Percentiles rank a stretch among this genome's conserved stretches.
Evolutionary conservation across 164 flowering plant genomes (phyloP).

Genomic region (Brasenia schreberi): DNA sequence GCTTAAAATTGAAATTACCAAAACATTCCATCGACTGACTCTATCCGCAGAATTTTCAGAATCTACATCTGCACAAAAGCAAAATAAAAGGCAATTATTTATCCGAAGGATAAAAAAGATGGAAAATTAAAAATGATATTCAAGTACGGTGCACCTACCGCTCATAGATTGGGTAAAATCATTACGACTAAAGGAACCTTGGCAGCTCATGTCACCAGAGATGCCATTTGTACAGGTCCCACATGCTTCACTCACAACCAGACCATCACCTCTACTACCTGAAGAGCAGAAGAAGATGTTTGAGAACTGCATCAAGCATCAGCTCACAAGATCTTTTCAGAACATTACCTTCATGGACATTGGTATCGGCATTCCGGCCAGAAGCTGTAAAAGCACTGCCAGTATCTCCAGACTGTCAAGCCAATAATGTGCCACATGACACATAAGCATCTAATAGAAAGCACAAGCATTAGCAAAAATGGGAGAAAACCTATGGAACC

Average conservation of each 20-base stretch:
- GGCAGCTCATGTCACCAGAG: conserved; percentile 13
- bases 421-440: not conserved
- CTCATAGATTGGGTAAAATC: conserved; percentile 19
- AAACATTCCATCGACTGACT: not conserved
- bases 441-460: not conserved
- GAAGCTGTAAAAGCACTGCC: not conserved
- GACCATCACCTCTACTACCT: not conserved
- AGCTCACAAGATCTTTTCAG: not conserved
- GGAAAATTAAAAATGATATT: not conserved
- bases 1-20: too few species aligned
- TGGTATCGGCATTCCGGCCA: not conserved
- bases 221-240: conserved; percentile 14
- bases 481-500: not conserved
- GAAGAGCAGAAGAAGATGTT: not conserved
- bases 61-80: conserved; percentile 22
- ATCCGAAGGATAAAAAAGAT: not conserved
- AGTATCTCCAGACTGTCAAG: not conserved
- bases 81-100: not conserved
- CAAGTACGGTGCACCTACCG: conserved; percentile 16
- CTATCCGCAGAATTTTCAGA: conserved; percentile 19
- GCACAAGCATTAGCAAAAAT: not conserved
- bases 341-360: not conserved
- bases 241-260: not conserved
- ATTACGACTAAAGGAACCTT: conserved; percentile 8
- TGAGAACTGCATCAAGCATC: not conserved